Evolutionary conservation across 1,139 yeast species (phyloP), one percentile per base, ranked within the genome.

Genomic region (Hansenula lynferdii): DNA sequence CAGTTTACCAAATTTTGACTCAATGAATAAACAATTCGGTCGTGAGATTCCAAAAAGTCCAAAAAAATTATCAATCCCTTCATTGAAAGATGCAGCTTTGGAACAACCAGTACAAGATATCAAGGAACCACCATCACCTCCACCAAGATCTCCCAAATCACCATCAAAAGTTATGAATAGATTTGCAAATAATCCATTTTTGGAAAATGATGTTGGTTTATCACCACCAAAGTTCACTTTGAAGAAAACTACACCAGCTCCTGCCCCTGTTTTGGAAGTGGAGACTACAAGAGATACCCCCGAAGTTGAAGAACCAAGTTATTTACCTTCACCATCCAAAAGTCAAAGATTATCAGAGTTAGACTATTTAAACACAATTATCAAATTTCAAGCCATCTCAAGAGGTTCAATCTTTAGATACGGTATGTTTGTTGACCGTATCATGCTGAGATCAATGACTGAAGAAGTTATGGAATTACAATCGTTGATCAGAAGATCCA

Each of bases 391-490:
- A 55, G 72, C 87, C 0, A 60, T 79, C 23, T 70, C 83, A 8
- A 67, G 85, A 48, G 92, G 90, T 21, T 80, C 85, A 1, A 67
- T 75, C 38, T 63, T 76, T 44, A 69, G 94, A 36, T 84, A 80
- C 56, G 62, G 62, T 21, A 66, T 80, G 65, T 80, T 78, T 57
- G 82, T 82, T 29, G 74, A 75, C 48, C 71, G 67, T 41, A 77
- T 78, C 44, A 72, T 79, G 69, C 54, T 80, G 28, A 74, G 72
- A 47, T 76, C 81, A 4, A 75, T 71, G 47, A 64, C 66, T 5
- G 74, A 70, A 17, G 76, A 72, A 42, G 59, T 78, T 25, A 62
- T 77, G 7, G 60, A 45, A 17, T 45, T 67, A 16, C 72, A 67
- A 44, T 47, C 65, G 0, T 29, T 62, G 1, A 48, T 57, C 6